Percentiles rank a stretch among this genome's conserved stretches.
Evolutionary conservation across 257 asterid genomes (phyloP).

Genomic region (Solanum infundibuliforme): DNA sequence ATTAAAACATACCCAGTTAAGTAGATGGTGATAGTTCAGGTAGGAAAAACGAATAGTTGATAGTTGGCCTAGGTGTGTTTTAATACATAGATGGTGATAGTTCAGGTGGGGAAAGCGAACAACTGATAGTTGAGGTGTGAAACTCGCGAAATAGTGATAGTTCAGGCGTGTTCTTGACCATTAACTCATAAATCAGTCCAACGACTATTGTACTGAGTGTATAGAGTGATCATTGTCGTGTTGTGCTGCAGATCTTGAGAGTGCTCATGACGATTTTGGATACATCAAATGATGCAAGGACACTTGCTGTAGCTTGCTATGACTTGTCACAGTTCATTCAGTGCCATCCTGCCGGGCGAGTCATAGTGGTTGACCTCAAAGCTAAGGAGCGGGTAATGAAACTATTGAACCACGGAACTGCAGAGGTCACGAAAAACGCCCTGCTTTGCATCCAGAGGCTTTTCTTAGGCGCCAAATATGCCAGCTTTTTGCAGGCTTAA

Average conservation of each 20-base stretch:
- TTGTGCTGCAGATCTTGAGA: constrained; percentile 59
- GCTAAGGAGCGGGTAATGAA: constrained; percentile 96
- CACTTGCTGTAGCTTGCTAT: constrained; percentile 86
- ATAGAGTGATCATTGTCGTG: background rate
- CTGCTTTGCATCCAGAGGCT: constrained; percentile 95
- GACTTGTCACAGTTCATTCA: constrained; percentile 93
- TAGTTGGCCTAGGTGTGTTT: background rate
- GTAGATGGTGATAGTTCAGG: background rate
- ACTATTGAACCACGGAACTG: constrained; percentile 75
- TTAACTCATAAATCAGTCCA: background rate
- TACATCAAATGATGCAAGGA: constrained; percentile 67
- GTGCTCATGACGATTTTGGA: constrained; percentile 83
- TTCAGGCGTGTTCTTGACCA: background rate
- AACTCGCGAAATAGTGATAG: background rate
- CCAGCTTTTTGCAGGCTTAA: constrained; percentile 79
- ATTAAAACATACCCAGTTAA: background rate
- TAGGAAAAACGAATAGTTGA: background rate
- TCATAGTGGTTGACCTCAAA: constrained; percentile 78
- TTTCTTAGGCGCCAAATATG: constrained; percentile 89
- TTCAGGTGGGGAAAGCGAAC: background rate
- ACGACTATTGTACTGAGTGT: background rate
- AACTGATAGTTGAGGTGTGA: background rate
- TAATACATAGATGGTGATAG: background rate
- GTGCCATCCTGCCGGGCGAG: constrained; percentile 84
- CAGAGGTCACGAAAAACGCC: constrained; percentile 90